phyloP scores from a whole-genome alignment of 2,329 filamentous ascomycete genomes.

The Diaporthe longicolla region DNA sequence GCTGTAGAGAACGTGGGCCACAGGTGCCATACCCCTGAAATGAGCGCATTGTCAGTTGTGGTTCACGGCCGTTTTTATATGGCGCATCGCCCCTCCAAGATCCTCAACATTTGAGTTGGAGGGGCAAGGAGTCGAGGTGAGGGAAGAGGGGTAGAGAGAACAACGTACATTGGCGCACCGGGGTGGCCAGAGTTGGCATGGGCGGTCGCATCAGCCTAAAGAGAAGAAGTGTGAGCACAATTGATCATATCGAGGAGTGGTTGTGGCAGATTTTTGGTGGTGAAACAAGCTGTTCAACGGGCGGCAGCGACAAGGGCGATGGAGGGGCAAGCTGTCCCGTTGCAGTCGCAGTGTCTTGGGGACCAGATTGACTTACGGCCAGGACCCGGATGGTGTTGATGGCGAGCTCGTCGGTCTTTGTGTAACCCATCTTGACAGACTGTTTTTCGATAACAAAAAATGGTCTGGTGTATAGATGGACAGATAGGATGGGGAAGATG shows the following conservation, averaged over 20 bases:
- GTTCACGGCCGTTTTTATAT: neutral
- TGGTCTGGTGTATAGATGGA: conserved; percentile 11
- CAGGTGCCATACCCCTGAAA: conserved; percentile 84
- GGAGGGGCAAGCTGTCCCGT: conserved; percentile 24
- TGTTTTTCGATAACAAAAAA: conserved; percentile 48
- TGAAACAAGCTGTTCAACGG: conserved; percentile 20
- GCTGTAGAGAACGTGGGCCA: conserved; percentile 97
- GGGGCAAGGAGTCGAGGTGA: neutral
- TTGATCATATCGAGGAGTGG: conserved; percentile 28
- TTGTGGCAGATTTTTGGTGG: neutral
- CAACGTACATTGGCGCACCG: conserved; percentile 90
- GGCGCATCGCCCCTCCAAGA: conserved; percentile 3
- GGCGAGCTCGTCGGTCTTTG: conserved; percentile 87
- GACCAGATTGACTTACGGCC: conserved; percentile 81
- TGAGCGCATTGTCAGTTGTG: neutral
- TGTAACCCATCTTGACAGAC: conserved; percentile 82
- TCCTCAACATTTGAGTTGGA: neutral
- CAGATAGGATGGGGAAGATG: neutral
- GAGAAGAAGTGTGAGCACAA: conserved; percentile 44
- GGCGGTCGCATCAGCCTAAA: conserved; percentile 95
- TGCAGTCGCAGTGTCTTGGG: neutral
- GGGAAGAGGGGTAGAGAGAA: conserved; percentile 13
- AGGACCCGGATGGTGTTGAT: conserved; percentile 99
- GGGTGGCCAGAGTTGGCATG: conserved; percentile 98
- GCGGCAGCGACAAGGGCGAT: conserved; percentile 14